Conservation (phyloP, 306 rosid genomes). For the Arachis hypogaea region DNA sequence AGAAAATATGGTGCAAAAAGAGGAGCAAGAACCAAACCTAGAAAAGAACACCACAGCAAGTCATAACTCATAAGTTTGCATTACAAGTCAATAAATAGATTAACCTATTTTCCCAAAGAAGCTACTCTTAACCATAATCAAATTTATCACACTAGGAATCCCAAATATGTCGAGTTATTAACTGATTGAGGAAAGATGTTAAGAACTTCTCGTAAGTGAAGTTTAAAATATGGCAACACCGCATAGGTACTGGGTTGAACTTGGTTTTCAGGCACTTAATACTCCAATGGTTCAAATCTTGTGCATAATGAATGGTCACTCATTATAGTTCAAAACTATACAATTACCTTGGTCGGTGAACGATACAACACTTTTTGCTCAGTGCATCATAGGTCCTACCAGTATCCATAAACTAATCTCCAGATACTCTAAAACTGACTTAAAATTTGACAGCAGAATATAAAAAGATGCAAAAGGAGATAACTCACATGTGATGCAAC, state of each 20-base stretch:
- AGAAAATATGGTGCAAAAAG: background rate
- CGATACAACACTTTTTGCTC: too few relatives aligned
- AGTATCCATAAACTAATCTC: background rate
- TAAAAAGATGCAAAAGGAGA: constrained; percentile 16
- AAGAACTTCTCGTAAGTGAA: constrained; percentile 1
- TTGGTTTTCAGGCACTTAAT: too few relatives aligned
- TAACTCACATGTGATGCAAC: constrained; percentile 84
- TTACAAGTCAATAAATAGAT: constrained; percentile 17
- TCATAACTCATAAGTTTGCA: background rate
- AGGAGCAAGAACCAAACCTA: background rate
- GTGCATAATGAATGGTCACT: too few relatives aligned
- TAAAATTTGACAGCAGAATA: constrained; percentile 22
- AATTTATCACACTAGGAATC: constrained; percentile 1
- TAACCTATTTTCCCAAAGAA: background rate
- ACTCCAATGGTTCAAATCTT: too few relatives aligned
- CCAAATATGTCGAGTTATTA: constrained; percentile 6
- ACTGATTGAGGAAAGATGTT: constrained; percentile 15
- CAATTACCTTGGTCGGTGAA: too few relatives aligned
- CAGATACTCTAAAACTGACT: constrained; percentile 17
- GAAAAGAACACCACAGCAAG: background rate
- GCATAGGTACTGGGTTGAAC: too few relatives aligned
- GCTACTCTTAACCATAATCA: background rate
- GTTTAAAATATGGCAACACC: background rate
- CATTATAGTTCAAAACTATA: too few relatives aligned
- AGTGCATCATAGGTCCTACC: too few relatives aligned